Conservation (phyloP, 116 monocot species). For the Trichopus zeylanicus region DNA sequence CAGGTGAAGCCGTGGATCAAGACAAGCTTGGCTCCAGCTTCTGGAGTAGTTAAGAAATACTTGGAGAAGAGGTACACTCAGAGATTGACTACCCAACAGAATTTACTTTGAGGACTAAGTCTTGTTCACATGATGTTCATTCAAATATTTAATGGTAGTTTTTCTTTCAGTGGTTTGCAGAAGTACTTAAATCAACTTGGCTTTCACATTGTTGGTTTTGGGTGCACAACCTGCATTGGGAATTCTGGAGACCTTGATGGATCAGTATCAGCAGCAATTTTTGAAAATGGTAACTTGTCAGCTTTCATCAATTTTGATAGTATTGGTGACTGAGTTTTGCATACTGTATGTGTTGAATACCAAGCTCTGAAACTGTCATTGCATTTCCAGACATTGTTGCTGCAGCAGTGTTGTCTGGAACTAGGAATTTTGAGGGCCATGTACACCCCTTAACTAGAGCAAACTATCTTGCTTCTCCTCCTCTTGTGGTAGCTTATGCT, state of each 20-base stretch:
- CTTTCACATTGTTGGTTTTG: slow-evolving; percentile 43
- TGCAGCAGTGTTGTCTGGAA: slow-evolving; percentile 69
- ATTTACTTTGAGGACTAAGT: not conserved
- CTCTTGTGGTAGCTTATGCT: slow-evolving; percentile 70
- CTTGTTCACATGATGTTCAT: not conserved
- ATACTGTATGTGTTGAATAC: not conserved
- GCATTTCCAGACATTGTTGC: slow-evolving; percentile 47
- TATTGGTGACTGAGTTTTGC: too few relatives aligned
- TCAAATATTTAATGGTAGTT: not conserved
- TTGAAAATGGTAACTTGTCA: slow-evolving; percentile 26
- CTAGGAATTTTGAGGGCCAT: slow-evolving; percentile 64
- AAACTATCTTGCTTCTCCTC: slow-evolving; percentile 72
- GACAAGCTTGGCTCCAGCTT: slow-evolving; percentile 51
- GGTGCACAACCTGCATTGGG: slow-evolving; percentile 48
- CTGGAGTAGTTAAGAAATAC: slow-evolving; percentile 46
- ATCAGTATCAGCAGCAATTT: slow-evolving; percentile 27
- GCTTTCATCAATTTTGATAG: too few relatives aligned
- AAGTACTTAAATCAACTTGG: slow-evolving; percentile 37
- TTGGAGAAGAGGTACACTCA: slow-evolving; percentile 25
- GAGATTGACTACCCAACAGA: not conserved
- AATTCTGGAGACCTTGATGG: slow-evolving; percentile 47
- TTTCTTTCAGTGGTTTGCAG: slow-evolving; percentile 30
- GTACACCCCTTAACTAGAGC: slow-evolving; percentile 73
- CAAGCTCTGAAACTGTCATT: not conserved
- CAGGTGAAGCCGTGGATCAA: slow-evolving; percentile 52